Evolutionary conservation across 2,329 filamentous ascomycete genomes (phyloP).

Genomic region (Hypoxylon sp.): DNA sequence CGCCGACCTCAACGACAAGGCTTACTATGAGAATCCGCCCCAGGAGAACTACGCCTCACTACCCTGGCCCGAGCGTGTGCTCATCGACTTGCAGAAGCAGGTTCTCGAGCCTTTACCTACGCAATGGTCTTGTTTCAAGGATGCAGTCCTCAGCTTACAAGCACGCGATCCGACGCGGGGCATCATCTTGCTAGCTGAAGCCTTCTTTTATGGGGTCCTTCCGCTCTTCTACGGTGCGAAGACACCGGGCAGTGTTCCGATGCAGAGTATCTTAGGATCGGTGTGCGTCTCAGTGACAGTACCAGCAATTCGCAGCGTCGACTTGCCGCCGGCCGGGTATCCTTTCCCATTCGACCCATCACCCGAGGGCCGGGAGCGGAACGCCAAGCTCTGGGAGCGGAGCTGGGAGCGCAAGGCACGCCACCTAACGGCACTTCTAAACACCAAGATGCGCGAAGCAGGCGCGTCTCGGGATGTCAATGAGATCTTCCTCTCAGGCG

Average conservation of each 20-base stretch:
- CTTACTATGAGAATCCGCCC: conserved; percentile 52
- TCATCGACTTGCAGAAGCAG: conserved; percentile 55
- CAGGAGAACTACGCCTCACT: conserved; percentile 46
- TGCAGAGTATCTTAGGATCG: conserved; percentile 41
- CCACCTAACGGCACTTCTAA: conserved; percentile 50
- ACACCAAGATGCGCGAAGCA: conserved; percentile 50
- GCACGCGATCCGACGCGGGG: conserved; percentile 37
- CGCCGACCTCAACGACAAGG: conserved; percentile 56
- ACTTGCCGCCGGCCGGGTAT: conserved; percentile 56
- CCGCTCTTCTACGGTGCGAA: conserved; percentile 55
- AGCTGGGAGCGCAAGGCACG: conserved; percentile 50
- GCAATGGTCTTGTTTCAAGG: conserved; percentile 55
- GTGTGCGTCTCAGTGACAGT: conserved; percentile 58
- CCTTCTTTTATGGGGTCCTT: conserved; percentile 57
- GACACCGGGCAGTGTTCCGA: conserved; percentile 44
- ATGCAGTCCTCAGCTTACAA: conserved; percentile 49
- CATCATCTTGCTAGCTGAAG: conserved; percentile 55
- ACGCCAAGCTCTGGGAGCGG: conserved; percentile 51
- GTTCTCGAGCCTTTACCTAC: conserved; percentile 54
- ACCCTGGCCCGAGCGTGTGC: conserved; percentile 52
- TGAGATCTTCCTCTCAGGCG: conserved; percentile 53
- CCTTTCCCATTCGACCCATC: conserved; percentile 54
- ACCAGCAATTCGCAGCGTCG: conserved; percentile 56
- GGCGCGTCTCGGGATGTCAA: conserved; percentile 47
- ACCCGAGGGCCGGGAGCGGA: conserved; percentile 46